Evolutionary conservation across 2,329 filamentous ascomycete species (phyloP), one percentile per base, ranked within the genome.

Genomic region (Dactylellina cionopaga): DNA sequence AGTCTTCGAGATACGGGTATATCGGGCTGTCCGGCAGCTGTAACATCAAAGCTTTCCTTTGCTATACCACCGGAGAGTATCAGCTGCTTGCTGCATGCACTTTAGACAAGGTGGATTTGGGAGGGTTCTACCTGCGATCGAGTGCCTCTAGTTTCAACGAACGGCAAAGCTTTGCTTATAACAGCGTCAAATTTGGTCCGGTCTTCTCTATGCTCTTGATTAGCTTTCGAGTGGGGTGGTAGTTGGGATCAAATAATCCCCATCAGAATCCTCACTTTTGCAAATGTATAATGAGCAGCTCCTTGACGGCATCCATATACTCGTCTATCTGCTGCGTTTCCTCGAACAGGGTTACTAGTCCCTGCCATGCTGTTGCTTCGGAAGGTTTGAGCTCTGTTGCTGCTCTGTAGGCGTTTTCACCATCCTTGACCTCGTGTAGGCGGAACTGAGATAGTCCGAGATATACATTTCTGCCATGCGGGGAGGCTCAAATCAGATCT

Each of bases 281-380:
- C 27, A 86, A 85, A 77, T 90, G 92, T 54, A 96, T 88, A 59
- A 89, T 85, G 5, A 91, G 92, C 44, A 98, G 83, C 71, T 85
- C 88, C 66, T 92, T 80, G 1, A 89, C 90, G 0, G 90, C 91
- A 46, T 87, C 83, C 49, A 90, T 89, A 78, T 96, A 96, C 51
- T 89, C 85, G 60, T 87, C 84, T 11, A 98, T 82, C 77, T 89
- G 91, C 60, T 85, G 84, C 78, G 92, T 90, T 76, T 88, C 90
- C 81, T 96, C 92, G 79, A 92, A 97, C 27, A 98, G 81, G 77
- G 89, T 91, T 80, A 95, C 86, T 46, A 99, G 83, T 0, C 95
- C 95, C 79, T 96, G 91, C 92, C 92, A 98, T 75, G 91, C 91
- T 77, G 94, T 90, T n/a, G 87, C 83, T 76, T 97, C 92, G 15